Base-by-base conservation (phyloP, 179 eudicot genomes). In the Silene noctiflora region DNA sequence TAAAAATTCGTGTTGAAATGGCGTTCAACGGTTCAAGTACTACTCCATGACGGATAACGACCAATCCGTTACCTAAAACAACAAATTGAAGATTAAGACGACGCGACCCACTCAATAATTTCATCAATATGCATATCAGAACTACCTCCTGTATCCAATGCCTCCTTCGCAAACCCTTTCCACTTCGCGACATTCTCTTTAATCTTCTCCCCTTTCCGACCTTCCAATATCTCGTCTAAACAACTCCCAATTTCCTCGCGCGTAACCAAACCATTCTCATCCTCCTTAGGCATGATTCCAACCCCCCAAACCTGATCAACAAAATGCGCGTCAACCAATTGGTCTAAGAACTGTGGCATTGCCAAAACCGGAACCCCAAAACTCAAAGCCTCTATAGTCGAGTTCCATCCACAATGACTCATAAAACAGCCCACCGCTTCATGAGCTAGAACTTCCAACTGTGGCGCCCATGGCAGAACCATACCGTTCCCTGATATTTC, bases 71-170 rank as follows among this genome's bases (percentile, higher is more conserved):
- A 44, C 3, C 14, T 42, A 55, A 17, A 17, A 55, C 7, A 17
- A 17, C 59, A 14, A 14, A 14, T 16, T 0, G 20, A 46, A 25
- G 3, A 6, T 51, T 67, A 75, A 2, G 64, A 66, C 9, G 72
- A 75, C 12, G 72, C 48, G 19, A 75, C 64, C 72, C 64, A 33
- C 6, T 75, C 46, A 6, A 75, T 75, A 12, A 75, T 51, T 33
- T 53, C 72, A 25, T 75, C 77, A 46, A 75, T 64, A 75, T 75
- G 71, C 29, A 19, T 64, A 48, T 75, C 77, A 10, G 77, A 64
- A 48, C 71, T 75, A 16, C 77, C 77, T 7, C 77, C 77, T 11
- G 27, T 55, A 29, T 60, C 39, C 39, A 70, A 13, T 25, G 73
- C 59, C 61, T 48, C 73, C 73, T 24, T 70, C 0, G 60, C 61